These are phyloP conservation scores for Vaccinium vitisidaea DNA, from an alignment of 148 eudicot species.

Conservation along the genomic window DNA sequence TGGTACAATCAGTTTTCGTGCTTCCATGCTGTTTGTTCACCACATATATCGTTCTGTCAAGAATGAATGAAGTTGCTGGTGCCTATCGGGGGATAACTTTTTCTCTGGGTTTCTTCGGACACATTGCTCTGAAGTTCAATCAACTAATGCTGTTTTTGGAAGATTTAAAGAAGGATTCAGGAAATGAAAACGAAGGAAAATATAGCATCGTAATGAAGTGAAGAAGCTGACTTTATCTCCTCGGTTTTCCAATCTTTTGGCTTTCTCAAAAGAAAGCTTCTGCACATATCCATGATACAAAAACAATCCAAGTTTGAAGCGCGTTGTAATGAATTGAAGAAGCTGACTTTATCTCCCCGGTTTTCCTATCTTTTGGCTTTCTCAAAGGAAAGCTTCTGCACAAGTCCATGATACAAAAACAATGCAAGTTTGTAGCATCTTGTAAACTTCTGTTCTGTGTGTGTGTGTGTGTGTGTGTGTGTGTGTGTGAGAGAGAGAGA, in stretches of 20 bases:
- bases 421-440: not conserved
- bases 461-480: not conserved
- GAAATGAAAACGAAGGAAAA: not conserved
- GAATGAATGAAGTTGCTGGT: slow-evolving; percentile 48
- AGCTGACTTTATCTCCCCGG: not conserved
- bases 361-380: not conserved
- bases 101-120: not conserved
- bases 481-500: not conserved
- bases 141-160: not conserved
- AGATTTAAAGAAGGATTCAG: not conserved
- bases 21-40: slow-evolving; percentile 57
- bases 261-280: not conserved
- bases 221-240: not conserved
- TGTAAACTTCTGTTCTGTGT: not conserved
- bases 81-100: not conserved
- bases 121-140: not conserved
- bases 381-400: not conserved
- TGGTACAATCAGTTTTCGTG: slow-evolving; percentile 58
- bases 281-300: not conserved
- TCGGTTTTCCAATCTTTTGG: not conserved
- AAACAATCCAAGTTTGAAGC: no score
- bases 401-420: not conserved
- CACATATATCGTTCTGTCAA: slow-evolving; percentile 58
- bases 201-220: not conserved
- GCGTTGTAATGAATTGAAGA: not conserved